Evolutionary conservation across 169 alveolate species (phyloP).

Genomic region (Cryptosporidium meleagridis): DNA sequence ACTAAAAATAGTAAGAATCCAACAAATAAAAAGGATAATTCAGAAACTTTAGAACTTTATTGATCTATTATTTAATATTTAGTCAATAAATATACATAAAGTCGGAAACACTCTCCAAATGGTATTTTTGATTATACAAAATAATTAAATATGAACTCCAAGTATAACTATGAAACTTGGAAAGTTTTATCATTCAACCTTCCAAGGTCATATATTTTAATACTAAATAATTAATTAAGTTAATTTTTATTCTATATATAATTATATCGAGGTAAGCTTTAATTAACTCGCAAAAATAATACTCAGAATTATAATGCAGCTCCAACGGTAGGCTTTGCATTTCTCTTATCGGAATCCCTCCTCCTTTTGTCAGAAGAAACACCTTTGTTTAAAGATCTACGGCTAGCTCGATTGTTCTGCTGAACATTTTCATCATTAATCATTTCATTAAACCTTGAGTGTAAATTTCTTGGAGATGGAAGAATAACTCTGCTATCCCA

Average conservation of each 20-base stretch:
- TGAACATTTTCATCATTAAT: constrained; percentile 64
- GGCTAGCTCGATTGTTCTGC: constrained; percentile 45
- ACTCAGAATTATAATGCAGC: neutral
- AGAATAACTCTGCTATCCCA: constrained; percentile 65
- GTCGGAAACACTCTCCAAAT: neutral
- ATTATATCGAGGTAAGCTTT: neutral
- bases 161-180: neutral
- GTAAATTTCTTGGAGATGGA: constrained; percentile 34
- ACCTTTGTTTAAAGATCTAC: constrained; percentile 27
- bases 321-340: constrained; percentile 21
- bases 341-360: constrained; percentile 66
- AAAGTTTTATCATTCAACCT: neutral
- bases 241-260: neutral
- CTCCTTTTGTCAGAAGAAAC: constrained; percentile 62
- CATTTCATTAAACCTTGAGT: neutral
- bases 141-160: neutral
- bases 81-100: neutral
- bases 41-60: neutral
- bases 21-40: neutral
- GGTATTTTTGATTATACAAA: neutral
- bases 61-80: neutral
- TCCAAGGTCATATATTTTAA: neutral
- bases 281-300: no score
- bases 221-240: neutral
- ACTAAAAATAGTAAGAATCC: neutral